Evolutionary conservation across 805 yeast species (phyloP), one percentile per base, ranked within the genome.

Genomic region (Wickerhamomyces ciferrii): DNA sequence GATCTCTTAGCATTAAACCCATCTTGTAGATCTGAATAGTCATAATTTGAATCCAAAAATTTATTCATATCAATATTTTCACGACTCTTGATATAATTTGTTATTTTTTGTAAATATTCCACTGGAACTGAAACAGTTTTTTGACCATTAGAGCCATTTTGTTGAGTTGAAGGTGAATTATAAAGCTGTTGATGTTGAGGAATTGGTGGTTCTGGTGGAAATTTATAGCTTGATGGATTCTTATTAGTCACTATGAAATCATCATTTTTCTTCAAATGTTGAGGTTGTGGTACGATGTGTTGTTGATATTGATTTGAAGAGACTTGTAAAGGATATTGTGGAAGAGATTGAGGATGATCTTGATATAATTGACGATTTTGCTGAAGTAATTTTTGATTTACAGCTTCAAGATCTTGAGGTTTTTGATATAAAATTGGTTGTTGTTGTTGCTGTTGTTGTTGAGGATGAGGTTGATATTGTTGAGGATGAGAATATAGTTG

Each of bases 141-240:
- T 36, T 34, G 43, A 34, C 21, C 37, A 34, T 21, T 13, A 29
- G 34, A 24, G 10, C 27, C 17, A 8, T 27, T 9, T 27, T 27
- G 27, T 7, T 6, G 27, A 24, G 27, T 10, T 24, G 27, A 10
- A 7, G 45, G 3, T 42, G 43, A 17, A 15, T 19, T 19, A 35
- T 50, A 19, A 36, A n/a, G n/a, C n/a, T n/a, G 44, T n/a, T 38
- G 38, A 1, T 31, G 39, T 14, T 40, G 38, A 2, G 21, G 39
- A 0, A 67, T 60, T 5, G 64, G 50, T 11, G 58, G 53, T 9
- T 60, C 56, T 15, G 75, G 70, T 1, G 87, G 87, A 53, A 82
- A 82, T 58, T 75, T 81, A 62, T 78, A 82, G 3, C 71, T 61
- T n/a, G 63, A 69, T 5, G 80, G 79, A 38, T 62, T 64, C 44